Evolutionary conservation across 164 flowering plant genomes (phyloP).

Genomic region (Taxillus chinensis): DNA sequence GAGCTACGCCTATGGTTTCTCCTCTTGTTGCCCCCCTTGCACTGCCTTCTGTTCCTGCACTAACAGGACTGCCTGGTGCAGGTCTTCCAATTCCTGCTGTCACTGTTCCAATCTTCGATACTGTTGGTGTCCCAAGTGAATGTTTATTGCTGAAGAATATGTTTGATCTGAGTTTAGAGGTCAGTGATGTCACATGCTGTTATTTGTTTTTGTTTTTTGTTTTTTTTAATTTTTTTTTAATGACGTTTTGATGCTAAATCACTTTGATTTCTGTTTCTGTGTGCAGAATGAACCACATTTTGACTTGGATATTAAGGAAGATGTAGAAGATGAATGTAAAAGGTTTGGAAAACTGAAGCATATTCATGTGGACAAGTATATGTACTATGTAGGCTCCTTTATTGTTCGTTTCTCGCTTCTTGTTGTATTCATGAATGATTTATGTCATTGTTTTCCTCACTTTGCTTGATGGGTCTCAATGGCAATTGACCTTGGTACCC

Average conservation of each 20-base stretch:
- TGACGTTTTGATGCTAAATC: not conserved
- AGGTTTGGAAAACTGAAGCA: conserved; percentile 64
- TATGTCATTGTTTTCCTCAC: too few species aligned
- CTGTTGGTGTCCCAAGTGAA: conserved; percentile 74
- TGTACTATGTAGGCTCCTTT: not conserved
- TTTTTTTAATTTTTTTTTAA: too few species aligned
- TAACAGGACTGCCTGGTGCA: conserved; percentile 38
- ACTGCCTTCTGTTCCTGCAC: conserved; percentile 32
- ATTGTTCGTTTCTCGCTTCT: not conserved
- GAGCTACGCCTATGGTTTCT: conserved; percentile 28
- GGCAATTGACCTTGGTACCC: too few species aligned
- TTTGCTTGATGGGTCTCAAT: too few species aligned
- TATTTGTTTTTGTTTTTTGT: too few species aligned
- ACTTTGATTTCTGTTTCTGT: not conserved
- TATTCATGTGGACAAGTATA: conserved; percentile 59
- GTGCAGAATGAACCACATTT: conserved; percentile 78
- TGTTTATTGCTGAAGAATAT: conserved; percentile 76
- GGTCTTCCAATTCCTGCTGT: conserved; percentile 30
- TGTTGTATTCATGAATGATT: conserved; percentile 1
- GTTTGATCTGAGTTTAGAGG: conserved; percentile 87
- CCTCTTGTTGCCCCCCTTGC: conserved; percentile 28
- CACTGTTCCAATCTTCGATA: conserved; percentile 32
- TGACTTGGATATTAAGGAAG: conserved; percentile 86
- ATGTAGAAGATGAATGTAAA: conserved; percentile 67
- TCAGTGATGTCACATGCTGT: conserved; percentile 20